Conservation (phyloP, 129 eudicot species). For the Lonicera japonica region DNA sequence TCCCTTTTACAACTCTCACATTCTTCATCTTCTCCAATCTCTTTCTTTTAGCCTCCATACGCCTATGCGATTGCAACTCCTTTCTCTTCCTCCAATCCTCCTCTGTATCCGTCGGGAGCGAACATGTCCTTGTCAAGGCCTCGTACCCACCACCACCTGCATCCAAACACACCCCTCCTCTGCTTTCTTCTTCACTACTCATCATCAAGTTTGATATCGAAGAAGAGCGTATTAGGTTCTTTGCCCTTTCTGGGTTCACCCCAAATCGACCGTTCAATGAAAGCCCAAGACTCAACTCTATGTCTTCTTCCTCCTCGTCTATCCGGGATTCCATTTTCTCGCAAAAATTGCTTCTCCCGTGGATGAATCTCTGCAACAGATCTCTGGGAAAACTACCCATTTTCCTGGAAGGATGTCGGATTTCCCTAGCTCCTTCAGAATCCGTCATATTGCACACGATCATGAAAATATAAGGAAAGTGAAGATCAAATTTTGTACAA, state of each 20-base stretch:
- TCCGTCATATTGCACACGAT: constrained; percentile 32
- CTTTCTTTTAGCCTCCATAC: constrained; percentile 52
- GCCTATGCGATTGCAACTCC: constrained; percentile 44
- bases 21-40: constrained; percentile 41
- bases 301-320: constrained; percentile 1
- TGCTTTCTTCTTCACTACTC: constrained; percentile 8
- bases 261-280: constrained; percentile 68
- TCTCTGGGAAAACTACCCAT: constrained; percentile 9
- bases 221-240: constrained; percentile 28
- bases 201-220: constrained; percentile 26
- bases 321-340: neutral
- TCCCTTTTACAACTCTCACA: constrained; percentile 20
- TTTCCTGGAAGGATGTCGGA: neutral
- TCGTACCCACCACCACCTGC: no score
- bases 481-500: neutral
- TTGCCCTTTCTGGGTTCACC: constrained; percentile 29
- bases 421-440: constrained; percentile 5
- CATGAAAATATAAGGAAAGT: neutral
- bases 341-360: neutral
- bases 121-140: constrained; percentile 45
- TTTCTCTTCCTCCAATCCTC: constrained; percentile 50
- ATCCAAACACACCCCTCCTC: neutral
- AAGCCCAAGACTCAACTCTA: constrained; percentile 52
- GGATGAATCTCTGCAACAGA: constrained; percentile 25
- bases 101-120: constrained; percentile 51